A percentile compares a stretch with the other conserved stretches of the same genome.
Conservation (phyloP, 75 land plant species). For the Gnetum montanum region DNA sequence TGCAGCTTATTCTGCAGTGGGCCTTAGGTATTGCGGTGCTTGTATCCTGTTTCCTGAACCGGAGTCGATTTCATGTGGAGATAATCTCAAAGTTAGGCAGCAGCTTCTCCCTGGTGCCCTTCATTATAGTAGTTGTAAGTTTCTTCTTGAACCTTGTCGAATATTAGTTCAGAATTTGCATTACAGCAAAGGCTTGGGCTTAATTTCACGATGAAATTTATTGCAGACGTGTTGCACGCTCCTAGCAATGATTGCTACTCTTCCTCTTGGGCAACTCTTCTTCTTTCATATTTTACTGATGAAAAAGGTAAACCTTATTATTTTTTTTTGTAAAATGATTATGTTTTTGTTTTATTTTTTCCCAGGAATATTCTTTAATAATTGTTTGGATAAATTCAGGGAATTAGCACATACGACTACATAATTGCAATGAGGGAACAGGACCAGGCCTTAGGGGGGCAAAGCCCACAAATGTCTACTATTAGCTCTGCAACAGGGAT, state of each 20-base stretch:
- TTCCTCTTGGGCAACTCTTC: constrained; percentile 92
- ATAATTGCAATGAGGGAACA: constrained; percentile 91
- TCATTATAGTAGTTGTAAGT: constrained; percentile 83
- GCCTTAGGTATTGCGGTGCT: constrained; percentile 68
- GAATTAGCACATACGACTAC: constrained; percentile 95
- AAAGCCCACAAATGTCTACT: constrained; percentile 68
- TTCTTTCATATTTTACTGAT: constrained; percentile 93
- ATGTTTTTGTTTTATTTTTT: neutral
- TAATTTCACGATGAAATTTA: constrained; percentile 2
- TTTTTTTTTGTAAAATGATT: neutral
- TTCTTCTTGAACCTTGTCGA: neutral
- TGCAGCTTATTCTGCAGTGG: constrained; percentile 97
- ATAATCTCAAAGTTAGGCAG: constrained; percentile 78
- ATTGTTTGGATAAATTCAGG: constrained; percentile 30
- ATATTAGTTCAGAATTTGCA: neutral
- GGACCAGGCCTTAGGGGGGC: constrained; percentile 45
- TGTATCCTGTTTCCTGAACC: constrained; percentile 66
- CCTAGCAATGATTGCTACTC: constrained; percentile 81
- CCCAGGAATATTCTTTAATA: neutral
- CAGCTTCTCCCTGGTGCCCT: constrained; percentile 82
- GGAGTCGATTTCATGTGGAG: constrained; percentile 48
- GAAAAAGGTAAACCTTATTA: constrained; percentile 55
- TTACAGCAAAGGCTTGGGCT: neutral
- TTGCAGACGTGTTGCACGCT: constrained; percentile 78
- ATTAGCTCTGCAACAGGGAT: constrained; percentile 70